Conservation (phyloP, 768 basidiomycete species). For the Phlebiopsis gigantea region DNA sequence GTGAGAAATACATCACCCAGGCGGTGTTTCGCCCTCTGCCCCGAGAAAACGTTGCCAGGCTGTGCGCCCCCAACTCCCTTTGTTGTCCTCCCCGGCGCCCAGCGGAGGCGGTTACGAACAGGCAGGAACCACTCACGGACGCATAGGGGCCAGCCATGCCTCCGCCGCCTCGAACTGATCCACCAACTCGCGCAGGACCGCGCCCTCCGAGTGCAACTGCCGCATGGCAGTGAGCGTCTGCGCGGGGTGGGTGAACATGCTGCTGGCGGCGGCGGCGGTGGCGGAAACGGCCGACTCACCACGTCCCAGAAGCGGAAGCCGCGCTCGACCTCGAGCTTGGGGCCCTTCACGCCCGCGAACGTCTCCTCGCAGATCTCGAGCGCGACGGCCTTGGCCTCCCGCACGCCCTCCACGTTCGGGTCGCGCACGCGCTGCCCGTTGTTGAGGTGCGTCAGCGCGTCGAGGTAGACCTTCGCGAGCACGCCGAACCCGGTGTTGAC, state of each 20-base stretch:
- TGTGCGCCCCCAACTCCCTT: neutral
- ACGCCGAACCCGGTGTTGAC: conserved; percentile 98
- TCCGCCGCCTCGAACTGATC: conserved; percentile 97
- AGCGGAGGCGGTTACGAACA: neutral
- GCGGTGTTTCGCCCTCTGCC: neutral
- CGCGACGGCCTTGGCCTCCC: conserved; percentile 79
- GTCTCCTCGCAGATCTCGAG: conserved; percentile 91
- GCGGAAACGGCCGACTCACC: conserved; percentile 45
- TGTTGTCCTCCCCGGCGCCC: neutral
- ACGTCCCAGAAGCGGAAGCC: conserved; percentile 99
- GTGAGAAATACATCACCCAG: neutral
- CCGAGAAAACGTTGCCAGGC: neutral
- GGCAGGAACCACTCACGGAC: conserved; percentile 48
- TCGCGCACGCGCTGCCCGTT: conserved; percentile 72
- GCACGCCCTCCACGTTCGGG: conserved; percentile 72
- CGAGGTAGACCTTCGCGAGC: conserved; percentile 93
- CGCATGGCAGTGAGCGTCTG: conserved; percentile 87
- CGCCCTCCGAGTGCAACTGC: conserved; percentile 77
- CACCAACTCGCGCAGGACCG: conserved; percentile 81
- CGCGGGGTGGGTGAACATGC: neutral
- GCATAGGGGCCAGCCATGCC: conserved; percentile 88
- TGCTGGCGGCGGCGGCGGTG: neutral
- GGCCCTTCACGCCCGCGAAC: conserved; percentile 86
- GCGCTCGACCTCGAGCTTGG: conserved; percentile 83
- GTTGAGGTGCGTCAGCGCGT: conserved; percentile 86